Evolutionary conservation across 257 asterid genomes (phyloP).

Genomic region (Ophiorrhiza pumila): DNA sequence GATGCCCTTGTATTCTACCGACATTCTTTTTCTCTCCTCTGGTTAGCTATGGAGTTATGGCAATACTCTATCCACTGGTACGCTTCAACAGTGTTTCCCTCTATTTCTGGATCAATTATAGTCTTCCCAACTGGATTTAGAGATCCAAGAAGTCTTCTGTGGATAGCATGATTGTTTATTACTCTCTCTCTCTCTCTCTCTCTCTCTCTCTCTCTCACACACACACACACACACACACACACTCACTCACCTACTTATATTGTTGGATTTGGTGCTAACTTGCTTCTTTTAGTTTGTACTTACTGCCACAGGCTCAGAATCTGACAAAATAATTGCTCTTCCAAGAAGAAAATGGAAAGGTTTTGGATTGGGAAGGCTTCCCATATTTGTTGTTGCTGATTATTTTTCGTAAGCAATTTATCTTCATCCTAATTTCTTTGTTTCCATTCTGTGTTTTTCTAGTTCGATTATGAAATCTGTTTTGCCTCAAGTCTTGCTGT

Average conservation of each 20-base stretch:
- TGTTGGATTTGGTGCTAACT: slow-evolving; percentile 10
- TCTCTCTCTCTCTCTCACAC: not conserved
- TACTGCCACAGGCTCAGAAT: slow-evolving; percentile 91
- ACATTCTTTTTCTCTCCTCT: slow-evolving; percentile 74
- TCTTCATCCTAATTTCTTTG: not conserved
- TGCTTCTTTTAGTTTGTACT: slow-evolving; percentile 64
- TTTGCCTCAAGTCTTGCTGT: not conserved
- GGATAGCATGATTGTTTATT: not conserved
- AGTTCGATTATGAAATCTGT: not conserved
- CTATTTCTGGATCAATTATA: not conserved
- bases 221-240: not conserved
- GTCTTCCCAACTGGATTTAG: not conserved
- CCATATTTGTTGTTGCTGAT: slow-evolving; percentile 70
- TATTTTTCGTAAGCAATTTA: slow-evolving; percentile 69
- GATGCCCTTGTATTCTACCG: slow-evolving; percentile 85
- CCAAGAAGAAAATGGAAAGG: slow-evolving; percentile 82
- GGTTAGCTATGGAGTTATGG: slow-evolving; percentile 96
- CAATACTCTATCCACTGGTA: slow-evolving; percentile 84
- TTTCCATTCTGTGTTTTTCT: not conserved
- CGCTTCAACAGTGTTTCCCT: slow-evolving; percentile 14
- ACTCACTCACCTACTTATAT: not conserved
- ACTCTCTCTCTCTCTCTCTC: not conserved
- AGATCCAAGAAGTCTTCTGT: no score
- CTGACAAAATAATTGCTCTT: slow-evolving; percentile 61
- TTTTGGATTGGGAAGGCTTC: slow-evolving; percentile 77